Evolutionary conservation across 352 stramenopile genomes (phyloP), one percentile per base, ranked within the genome.

Genomic region (Elongisporangium anandrum): DNA sequence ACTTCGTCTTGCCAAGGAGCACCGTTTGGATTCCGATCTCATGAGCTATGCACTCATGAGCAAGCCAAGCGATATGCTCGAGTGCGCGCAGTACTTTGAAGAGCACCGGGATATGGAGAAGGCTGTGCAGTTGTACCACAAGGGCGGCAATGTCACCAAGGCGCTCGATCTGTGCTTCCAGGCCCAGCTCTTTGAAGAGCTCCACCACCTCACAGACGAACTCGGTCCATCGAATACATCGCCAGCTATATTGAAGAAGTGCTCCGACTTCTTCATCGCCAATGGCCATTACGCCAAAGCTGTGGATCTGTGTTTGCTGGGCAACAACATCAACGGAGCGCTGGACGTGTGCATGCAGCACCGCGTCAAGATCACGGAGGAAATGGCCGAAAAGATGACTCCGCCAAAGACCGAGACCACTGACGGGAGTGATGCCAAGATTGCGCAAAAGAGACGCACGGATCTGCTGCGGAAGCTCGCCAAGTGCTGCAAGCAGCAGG

Each of bases 121-220:
- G 56, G 95, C 95, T 0, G 92, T 98, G 39, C 83, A 97, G 57
- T 77, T 99, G 0, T 98, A 97, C 63, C 79, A 97, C 53, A 97
- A 97, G 65, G 92, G 88, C 41, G 94, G 94, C 7, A 85, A 98
- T 52, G 78, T 96, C 23, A 66, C 84, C 17, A 90, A 93, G 45
- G 95, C 95, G n/a, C 68, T 99, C 1, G 85, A 97, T 16, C 61
- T 99, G 52, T 98, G 95, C 72, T 98, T 98, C 58, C 70, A 87
- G 41, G 88, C 91, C 1, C 78, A 92, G 55, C 70, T 96, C 13
- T 97, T 96, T 49, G 88, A 96, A 21, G 82, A 95, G 54, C 69
- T 97, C 20, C 84, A 94, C 47, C 70, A 88, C 20, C 85, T 97
- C 54, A 93, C 88, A 0, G 87, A 97, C 48, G 79, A 96, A 26